Evolutionary conservation across 2,329 filamentous ascomycete genomes (phyloP), one percentile per base, ranked within the genome.

Genomic region (Microcera coccophila): DNA sequence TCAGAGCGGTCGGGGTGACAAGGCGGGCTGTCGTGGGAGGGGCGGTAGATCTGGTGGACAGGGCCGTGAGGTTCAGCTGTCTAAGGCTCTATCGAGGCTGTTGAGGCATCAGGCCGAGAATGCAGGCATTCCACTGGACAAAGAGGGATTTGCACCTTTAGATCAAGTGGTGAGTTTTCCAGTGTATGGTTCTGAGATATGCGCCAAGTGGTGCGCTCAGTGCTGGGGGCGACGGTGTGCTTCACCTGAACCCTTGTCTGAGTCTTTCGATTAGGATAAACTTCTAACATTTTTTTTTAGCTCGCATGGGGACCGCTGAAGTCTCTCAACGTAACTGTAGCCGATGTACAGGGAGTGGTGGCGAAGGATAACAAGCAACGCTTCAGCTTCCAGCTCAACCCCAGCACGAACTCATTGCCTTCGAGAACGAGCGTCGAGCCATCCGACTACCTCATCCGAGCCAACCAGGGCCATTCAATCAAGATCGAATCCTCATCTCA

Each of bases 381-480:
- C 29, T 98, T 94, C 71, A 79, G 82, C 2, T 74, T 97, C 59
- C 83, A 89, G 40, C 78, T 78, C 35, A 76, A 69, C 49, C 57
- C 62, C 8, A 42, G 44, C 14, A 55, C 57, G 31, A 58, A 61
- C 41, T 53, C 57, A 3, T 49, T 46, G 4, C 38, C 42, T 41
- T 58, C 41, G 4, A 36, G 42, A 10, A 49, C 57, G 15, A 62
- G 62, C 16, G 60, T 61, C 8, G 71, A 85, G 38, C 75, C 87
- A 0, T 64, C 74, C 1, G 75, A 85, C 63, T 96, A 84, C 71
- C 75, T 94, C 22, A 96, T 98, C 68, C 89, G 93, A 58, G 93
- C 93, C 20, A 95, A 94, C 61, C 93, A 97, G 70, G 93, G 93
- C 41, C 93, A 97, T 71, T 89, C 81, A 57, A 87, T 98, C 61